Percentiles rank a stretch among this genome's conserved stretches.
Conservation (phyloP, 768 basidiomycete species). For the Pulveroboletus ravenelii region DNA sequence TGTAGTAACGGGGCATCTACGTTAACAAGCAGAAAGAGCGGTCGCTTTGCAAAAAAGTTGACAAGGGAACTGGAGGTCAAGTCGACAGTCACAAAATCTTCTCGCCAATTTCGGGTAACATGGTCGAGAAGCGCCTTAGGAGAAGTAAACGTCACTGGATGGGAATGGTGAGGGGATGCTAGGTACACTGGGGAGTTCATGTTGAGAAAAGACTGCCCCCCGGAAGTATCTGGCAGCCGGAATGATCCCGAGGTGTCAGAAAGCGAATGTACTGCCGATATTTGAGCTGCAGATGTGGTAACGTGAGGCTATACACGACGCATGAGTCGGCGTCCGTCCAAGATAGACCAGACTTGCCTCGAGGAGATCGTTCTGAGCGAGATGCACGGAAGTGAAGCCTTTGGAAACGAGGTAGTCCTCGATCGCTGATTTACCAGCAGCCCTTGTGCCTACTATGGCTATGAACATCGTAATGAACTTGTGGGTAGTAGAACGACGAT, state of each 20-base stretch:
- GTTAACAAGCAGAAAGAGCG: conserved; percentile 82
- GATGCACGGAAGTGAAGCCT: conserved; percentile 50
- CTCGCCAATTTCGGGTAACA: conserved; percentile 78
- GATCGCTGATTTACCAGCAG: conserved; percentile 57
- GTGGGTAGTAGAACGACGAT: no score
- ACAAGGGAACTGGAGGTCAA: conserved; percentile 53
- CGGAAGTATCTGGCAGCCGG: not conserved
- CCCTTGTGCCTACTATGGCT: conserved; percentile 59
- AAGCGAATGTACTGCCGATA: not conserved
- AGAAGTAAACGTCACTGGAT: conserved; percentile 36
- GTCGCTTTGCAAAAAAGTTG: conserved; percentile 71
- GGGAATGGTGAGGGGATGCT: conserved; percentile 19
- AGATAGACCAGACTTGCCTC: conserved; percentile 12
- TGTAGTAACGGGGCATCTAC: conserved; percentile 78
- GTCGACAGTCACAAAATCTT: conserved; percentile 78
- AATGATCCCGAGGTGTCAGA: not conserved
- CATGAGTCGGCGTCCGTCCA: not conserved
- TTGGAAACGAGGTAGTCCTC: conserved; percentile 56
- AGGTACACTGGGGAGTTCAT: conserved; percentile 18
- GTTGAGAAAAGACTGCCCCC: conserved; percentile 18
- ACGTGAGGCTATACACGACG: conserved; percentile 7
- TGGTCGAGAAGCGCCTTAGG: conserved; percentile 58
- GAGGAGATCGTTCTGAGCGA: conserved; percentile 23
- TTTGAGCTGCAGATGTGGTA: not conserved
- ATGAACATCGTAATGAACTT: conserved; percentile 49